Evolutionary conservation across 2,329 filamentous ascomycete genomes (phyloP), one percentile per base, ranked within the genome.

Genomic region (Fusarium sp.): DNA sequence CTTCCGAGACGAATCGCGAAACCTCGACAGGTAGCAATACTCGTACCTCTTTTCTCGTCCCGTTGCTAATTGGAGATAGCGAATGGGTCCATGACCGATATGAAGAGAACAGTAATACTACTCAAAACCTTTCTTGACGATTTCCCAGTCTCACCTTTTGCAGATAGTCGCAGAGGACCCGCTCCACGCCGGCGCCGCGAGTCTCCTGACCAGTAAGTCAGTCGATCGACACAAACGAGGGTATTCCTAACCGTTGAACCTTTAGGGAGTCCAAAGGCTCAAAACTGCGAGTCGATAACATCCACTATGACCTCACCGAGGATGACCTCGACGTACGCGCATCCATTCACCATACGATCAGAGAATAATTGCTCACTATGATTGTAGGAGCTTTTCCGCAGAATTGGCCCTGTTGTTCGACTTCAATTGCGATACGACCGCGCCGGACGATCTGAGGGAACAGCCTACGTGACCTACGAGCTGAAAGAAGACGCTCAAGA

Each of bases 31-130:
- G 93, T 95, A 72, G 90, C 85, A 58, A 11, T 22, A 35, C 11
- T 52, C 25, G 8, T 22, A 38, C 35, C 9, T 38, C 22, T 54
- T 58, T 7, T 22, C 30, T 10, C 25, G 37, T 25, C 22, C 22
- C 22, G 17, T 52, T 37, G 47, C 75, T 79, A 65, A 79, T 60
- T 15, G 2, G 27, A 68, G 63, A 27, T 73, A 94, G 94, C 80
- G 95, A 97, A 87, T 98, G 95, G 95, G 94, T 98, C 77, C 95
- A 98, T 82, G 94, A 97, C 85, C 94, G 92, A 81, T 97, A 91
- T 82, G 94, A 97, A 82, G 94, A 94, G 79, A 89, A 92, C 82
- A 88, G 92, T 89, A 85, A 79, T 80, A 63, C 47, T 14, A 32
- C 67, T 66, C 20, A 63, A 35, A 54, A 33, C n/a, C 58, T 40